Evolutionary conservation across 2,329 filamentous ascomycete species (phyloP).

Genomic region (Neoarthrinium moseri): DNA sequence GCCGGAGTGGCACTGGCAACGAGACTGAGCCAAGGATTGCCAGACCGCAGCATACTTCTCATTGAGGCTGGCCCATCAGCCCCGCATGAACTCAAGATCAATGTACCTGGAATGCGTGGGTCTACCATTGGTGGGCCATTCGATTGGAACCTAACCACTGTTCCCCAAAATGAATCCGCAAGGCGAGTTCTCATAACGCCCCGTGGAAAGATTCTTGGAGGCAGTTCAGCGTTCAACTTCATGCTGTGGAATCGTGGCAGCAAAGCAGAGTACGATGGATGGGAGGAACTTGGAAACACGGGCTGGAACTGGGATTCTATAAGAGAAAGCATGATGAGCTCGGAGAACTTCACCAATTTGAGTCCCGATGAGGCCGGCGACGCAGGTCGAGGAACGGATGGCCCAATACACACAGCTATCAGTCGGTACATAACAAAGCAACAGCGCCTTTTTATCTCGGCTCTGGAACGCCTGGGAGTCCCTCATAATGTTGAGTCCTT

Average conservation of each 20-base stretch:
- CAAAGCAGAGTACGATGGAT: slow-evolving; percentile 29
- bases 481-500: slow-evolving; percentile 22
- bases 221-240: slow-evolving; percentile 43
- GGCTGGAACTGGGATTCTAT: slow-evolving; percentile 38
- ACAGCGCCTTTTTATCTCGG: not conserved
- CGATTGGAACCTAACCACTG: slow-evolving; percentile 40
- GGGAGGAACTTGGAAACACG: slow-evolving; percentile 30
- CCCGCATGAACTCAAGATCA: slow-evolving; percentile 22
- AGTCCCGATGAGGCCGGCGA: slow-evolving; percentile 15
- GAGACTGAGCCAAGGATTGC: slow-evolving; percentile 2
- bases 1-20: slow-evolving; percentile 2
- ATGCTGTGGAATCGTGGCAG: slow-evolving; percentile 32
- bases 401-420: slow-evolving; percentile 17
- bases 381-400: slow-evolving; percentile 17
- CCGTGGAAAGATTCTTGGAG: slow-evolving; percentile 44
- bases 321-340: slow-evolving; percentile 27
- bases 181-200: slow-evolving; percentile 35
- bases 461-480: slow-evolving; percentile 3
- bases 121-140: slow-evolving; percentile 20
- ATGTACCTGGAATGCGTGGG: slow-evolving; percentile 25
- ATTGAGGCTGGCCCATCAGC: slow-evolving; percentile 28
- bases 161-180: slow-evolving; percentile 35
- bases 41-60: slow-evolving; percentile 20
- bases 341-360: slow-evolving; percentile 26
- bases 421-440: slow-evolving; percentile 4